Conservation (phyloP, 2,329 filamentous ascomycete species). For the Fusarium hainanense region DNA sequence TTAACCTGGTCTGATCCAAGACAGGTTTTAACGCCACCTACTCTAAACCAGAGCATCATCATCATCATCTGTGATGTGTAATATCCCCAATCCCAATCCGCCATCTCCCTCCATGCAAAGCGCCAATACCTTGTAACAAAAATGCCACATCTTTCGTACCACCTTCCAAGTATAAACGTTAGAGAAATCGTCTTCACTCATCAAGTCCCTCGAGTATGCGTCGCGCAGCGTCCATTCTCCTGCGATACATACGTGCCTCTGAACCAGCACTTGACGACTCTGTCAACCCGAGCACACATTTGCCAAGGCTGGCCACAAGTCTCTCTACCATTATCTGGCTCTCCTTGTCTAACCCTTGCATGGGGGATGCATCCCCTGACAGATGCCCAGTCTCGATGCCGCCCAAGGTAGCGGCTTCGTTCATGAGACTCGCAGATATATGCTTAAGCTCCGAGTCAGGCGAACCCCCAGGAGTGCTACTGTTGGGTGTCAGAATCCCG, state of each 20-base stretch:
- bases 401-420: constrained; percentile 58
- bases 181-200: constrained; percentile 45
- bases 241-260: constrained; percentile 72
- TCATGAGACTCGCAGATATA: constrained; percentile 61
- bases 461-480: constrained; percentile 57
- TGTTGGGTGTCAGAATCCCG: constrained; percentile 55
- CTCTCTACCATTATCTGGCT: constrained; percentile 70
- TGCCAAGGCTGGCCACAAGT: constrained; percentile 68
- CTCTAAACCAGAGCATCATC: constrained; percentile 40
- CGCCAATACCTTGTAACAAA: constrained; percentile 23
- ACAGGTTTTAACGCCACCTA: constrained; percentile 39
- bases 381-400: constrained; percentile 48
- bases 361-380: constrained; percentile 52
- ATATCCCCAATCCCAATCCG: constrained; percentile 2
- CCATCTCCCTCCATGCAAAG: constrained; percentile 23
- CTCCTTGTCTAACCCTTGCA: constrained; percentile 62
- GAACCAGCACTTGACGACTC: constrained; percentile 65
- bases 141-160: constrained; percentile 19
- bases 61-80: constrained; percentile 23
- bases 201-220: constrained; percentile 77
- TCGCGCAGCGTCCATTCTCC: constrained; percentile 79
- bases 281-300: constrained; percentile 68
- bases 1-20: constrained; percentile 42
- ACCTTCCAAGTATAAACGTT: not conserved
- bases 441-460: constrained; percentile 61